Conservation (phyloP, 805 yeast species). For the Candida corydali region DNA sequence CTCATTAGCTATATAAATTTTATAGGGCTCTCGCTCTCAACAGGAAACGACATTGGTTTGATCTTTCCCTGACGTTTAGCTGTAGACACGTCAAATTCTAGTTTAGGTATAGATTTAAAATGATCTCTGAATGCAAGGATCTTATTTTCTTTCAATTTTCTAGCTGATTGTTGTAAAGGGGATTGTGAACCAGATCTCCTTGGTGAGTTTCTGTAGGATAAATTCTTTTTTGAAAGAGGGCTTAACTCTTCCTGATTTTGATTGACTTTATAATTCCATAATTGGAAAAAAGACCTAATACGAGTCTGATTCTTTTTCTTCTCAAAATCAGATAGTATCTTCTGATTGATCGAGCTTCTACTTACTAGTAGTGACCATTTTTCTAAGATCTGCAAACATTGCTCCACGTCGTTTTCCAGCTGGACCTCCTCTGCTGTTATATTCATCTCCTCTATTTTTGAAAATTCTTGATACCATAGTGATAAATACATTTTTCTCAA, state of each 20-base stretch:
- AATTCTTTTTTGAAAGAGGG: constrained; percentile 32
- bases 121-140: constrained; percentile 32
- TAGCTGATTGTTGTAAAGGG: constrained; percentile 38
- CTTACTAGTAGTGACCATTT: constrained; percentile 1
- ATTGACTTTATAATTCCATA: constrained; percentile 30
- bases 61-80: constrained; percentile 6
- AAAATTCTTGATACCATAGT: neutral
- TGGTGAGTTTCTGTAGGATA: constrained; percentile 18
- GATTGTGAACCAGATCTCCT: constrained; percentile 26
- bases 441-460: neutral
- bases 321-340: constrained; percentile 14
- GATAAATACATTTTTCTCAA: neutral
- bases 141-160: constrained; percentile 27
- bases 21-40: constrained; percentile 2
- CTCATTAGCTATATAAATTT: constrained; percentile 63
- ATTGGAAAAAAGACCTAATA: constrained; percentile 27
- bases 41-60: constrained; percentile 6
- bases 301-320: constrained; percentile 25
- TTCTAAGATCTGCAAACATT: constrained; percentile 1
- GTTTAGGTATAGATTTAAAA: constrained; percentile 16
- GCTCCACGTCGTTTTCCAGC: neutral
- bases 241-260: constrained; percentile 14
- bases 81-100: constrained; percentile 4
- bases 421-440: neutral
- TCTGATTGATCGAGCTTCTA: neutral